Evolutionary conservation across 2,329 filamentous ascomycete genomes (phyloP), one percentile per base, ranked within the genome.

Genomic region (Penicillium digitatum): DNA sequence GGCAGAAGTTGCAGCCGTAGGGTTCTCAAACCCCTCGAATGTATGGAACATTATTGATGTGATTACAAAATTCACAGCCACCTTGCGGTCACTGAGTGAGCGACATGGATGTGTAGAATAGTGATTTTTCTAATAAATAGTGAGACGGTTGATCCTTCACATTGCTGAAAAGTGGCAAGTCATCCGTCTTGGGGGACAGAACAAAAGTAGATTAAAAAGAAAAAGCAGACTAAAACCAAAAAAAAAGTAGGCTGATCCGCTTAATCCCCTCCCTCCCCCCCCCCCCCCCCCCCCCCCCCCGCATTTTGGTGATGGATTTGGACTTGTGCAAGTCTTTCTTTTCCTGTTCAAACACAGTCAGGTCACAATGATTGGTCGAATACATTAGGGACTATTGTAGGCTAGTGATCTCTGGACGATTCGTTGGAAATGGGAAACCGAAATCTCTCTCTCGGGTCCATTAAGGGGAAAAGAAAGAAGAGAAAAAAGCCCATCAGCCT

Each of bases 21-120:
- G 68, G 54, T 73, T 74, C 51, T 74, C 70, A 40, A 74, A 72
- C 6, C 72, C 71, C 56, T 76, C 73, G 46, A 75, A 76, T 0
- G 71, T 76, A 58, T 75, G 72, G 52, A 76, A 76, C 73, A 75
- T 76, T 46, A 44, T 62, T 47, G 47, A 37, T 39, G 38, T n/a
- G 24, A 51, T 35, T 37, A 26, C 43, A 57, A 54, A 54, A 52
- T 58, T 55, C 59, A 61, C 58, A 54, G 45, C 43, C 55, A 61
- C 44, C 43, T 31, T 24, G 44, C 45, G 39, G 48, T 56, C n/a
- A 52, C 48, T 54, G 20, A 18, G 24, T 11, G 16, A 43, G 34
- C 45, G 35, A 38, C 43, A 59, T 54, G 34, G 35, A 42, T 50
- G 42, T 29, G 34, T 16, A 44, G 43, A 29, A 27, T 12, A 9